Evolutionary conservation across 139 green algal genomes (phyloP).

Genomic region (Chlorella sp.): DNA sequence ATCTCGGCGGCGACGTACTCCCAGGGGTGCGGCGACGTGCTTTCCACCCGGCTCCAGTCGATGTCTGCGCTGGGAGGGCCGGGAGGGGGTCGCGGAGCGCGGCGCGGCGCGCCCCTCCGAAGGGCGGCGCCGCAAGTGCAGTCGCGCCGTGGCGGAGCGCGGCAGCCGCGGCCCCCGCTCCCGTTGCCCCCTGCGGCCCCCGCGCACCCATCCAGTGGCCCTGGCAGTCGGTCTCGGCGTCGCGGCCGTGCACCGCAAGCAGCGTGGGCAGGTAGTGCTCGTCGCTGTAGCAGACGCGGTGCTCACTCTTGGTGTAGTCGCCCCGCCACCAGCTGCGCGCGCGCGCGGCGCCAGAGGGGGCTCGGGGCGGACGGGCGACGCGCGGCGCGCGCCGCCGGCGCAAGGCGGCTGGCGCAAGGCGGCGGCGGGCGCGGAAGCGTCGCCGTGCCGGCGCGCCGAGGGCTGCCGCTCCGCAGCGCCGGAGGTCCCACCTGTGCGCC

Average conservation of each 20-base stretch:
- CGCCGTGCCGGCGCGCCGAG: background rate
- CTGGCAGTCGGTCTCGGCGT: conserved; percentile 36
- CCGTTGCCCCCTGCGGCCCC: background rate
- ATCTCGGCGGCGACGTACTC: conserved; percentile 10
- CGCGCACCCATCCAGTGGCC: conserved; percentile 15
- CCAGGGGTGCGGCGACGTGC: conserved; percentile 11
- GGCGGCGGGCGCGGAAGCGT: background rate
- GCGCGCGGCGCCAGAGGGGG: background rate
- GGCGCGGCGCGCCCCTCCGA: background rate
- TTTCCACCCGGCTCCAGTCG: conserved; percentile 11
- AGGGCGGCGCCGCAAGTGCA: background rate
- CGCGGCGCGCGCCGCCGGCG: background rate
- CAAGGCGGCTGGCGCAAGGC: no score
- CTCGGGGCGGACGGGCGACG: background rate
- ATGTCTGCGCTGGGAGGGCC: background rate
- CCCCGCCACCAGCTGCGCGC: background rate
- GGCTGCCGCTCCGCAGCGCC: conserved; percentile 15
- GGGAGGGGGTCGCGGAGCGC: no score
- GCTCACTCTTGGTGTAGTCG: background rate
- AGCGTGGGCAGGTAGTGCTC: conserved; percentile 41
- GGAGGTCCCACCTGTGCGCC: background rate
- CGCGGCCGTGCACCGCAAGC: conserved; percentile 25
- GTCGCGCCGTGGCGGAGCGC: background rate
- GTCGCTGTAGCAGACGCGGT: conserved; percentile 17
- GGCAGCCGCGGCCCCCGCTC: background rate